These are phyloP conservation scores for Rhodotorula diobovata DNA, from an alignment of 768 basidiomycete species.

Conservation along the genomic window DNA sequence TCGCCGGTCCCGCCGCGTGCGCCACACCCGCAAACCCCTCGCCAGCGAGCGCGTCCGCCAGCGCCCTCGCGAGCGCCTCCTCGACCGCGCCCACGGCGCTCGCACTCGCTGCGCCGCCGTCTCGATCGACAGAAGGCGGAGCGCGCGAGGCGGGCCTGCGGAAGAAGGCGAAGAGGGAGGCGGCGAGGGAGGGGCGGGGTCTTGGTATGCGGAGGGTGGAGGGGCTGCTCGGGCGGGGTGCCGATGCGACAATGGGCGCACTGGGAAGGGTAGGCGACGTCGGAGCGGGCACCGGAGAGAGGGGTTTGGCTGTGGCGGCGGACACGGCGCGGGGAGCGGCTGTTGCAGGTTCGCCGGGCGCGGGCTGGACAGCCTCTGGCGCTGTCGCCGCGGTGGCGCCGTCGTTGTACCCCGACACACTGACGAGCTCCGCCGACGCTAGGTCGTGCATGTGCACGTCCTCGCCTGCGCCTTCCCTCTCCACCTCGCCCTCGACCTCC, in stretches of 20 bases:
- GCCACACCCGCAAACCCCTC: too few species aligned
- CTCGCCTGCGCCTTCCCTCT: neutral
- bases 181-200: neutral
- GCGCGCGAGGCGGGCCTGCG: neutral
- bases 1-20: neutral
- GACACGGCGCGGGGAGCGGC: neutral
- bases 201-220: neutral
- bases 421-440: neutral
- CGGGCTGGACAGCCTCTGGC: too few species aligned
- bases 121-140: neutral
- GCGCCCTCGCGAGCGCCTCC: neutral
- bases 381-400: neutral
- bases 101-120: neutral
- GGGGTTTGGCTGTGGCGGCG: neutral
- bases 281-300: neutral
- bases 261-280: neutral
- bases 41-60: neutral
- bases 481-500: neutral
- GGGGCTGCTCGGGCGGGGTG: neutral
- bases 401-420: neutral
- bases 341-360: too few species aligned
- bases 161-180: neutral
- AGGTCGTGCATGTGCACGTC: neutral
- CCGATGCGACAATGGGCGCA: neutral
- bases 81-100: neutral